phyloP scores from a whole-genome alignment of 352 stramenopile genomes.

The Saprolegnia parasitica region DNA sequence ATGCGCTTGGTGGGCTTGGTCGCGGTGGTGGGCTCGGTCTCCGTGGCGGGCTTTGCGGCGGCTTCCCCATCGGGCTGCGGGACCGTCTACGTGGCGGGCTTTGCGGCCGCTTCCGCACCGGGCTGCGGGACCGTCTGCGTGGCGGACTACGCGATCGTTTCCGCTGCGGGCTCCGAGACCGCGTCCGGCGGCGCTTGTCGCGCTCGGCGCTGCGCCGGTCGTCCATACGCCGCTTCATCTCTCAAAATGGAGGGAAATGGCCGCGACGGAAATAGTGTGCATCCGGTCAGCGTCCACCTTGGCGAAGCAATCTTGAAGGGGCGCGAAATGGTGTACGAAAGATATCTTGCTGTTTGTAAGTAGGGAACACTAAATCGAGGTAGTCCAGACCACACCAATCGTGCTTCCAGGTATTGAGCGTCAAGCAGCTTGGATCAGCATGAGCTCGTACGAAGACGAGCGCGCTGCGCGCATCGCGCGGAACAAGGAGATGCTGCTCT shows the following conservation, averaged over 20 bases:
- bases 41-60: no score
- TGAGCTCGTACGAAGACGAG: conserved; percentile 18
- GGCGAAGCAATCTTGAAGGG: no score
- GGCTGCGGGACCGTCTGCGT: no score
- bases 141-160: no score
- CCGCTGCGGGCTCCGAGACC: no score
- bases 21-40: no score
- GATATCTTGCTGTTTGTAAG: no score
- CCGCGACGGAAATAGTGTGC: neutral
- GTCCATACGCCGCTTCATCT: neutral
- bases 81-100: no score
- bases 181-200: neutral
- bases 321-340: no score
- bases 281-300: neutral
- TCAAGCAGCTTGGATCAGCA: neutral
- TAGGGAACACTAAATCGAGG: neutral
- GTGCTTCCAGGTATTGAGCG: neutral
- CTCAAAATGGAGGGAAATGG: conserved; percentile 3
- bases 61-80: no score
- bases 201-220: conserved; percentile 4
- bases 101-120: no score
- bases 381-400: no score
- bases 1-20: neutral
- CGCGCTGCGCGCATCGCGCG: conserved; percentile 21
- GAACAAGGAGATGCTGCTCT: conserved; percentile 25